Evolutionary conservation across 345 rosid species (phyloP), one percentile per base, ranked within the genome.

Genomic region (Populus euphratica): DNA sequence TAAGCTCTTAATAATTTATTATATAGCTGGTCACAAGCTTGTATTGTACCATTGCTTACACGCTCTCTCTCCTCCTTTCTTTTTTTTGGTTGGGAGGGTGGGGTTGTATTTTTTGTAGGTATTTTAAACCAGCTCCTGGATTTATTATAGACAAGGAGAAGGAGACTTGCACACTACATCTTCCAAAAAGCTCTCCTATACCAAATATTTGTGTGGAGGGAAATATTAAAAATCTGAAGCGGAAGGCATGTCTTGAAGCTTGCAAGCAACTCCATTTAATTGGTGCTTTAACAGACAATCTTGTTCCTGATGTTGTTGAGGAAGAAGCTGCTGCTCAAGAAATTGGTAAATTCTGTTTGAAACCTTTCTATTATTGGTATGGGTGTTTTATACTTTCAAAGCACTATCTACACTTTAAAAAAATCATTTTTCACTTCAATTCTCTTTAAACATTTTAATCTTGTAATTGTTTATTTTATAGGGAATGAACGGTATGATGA

Each of bases 241-340:
- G 90, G 83, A 86, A 75, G 84, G 93, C 87, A 38, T 96, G 97
- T 78, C 89, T 96, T 69, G 86, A 93, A 91, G 96, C 97, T 63
- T 93, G 98, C 89, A 89, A 84, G 82, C 77, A 87, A 76, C 93
- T 96, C 35, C 92, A 96, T 56, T 1, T 39, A 77, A 72, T 77
- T 82, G 94, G 96, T 49, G 92, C 97, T 81, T 85, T 96, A 75
- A 91, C 90, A 13, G 96, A 93, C 87, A 49, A 93, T 75, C 96
- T 93, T 77, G 87, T 96, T 74, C 99, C 97, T 49, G 92, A 89
- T 78, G 89, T 84, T 80, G 86, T 90, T 56, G 73, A 66, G 69
- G 96, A 88, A 81, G 93, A 93, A 84, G 78, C 81, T 68, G 80
- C 74, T 29, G 76, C 50, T 33, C 84, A 82, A 82, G 87, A 81